A percentile compares a stretch with the other conserved stretches of the same genome.
These are phyloP conservation scores for Ocimum tenuiflorum DNA, from an alignment of 257 asterid genomes.

Conservation along the genomic window DNA sequence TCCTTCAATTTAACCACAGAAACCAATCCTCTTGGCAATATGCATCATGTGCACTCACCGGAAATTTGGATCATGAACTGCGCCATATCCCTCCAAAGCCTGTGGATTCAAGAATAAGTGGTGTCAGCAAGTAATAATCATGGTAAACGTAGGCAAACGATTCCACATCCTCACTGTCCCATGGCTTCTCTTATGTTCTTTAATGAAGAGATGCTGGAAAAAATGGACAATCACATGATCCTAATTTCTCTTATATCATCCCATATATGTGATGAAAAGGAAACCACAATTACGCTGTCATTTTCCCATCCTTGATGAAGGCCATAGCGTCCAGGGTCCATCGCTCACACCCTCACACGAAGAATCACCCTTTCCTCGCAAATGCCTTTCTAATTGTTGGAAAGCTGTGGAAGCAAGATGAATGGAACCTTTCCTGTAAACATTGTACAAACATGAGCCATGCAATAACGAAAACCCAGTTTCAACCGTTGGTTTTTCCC, in stretches of 20 bases:
- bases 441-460: conserved; percentile 62
- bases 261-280: conserved; percentile 96
- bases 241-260: conserved; percentile 82
- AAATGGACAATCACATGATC: conserved; percentile 78
- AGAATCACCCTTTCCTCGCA: conserved; percentile 43
- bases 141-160: conserved; percentile 83
- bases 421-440: conserved; percentile 73
- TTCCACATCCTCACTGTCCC: conserved; percentile 99
- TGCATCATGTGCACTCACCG: conserved; percentile 72
- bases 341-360: conserved; percentile 46
- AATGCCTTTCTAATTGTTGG: conserved; percentile 48
- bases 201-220: conserved; percentile 79
- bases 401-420: conserved; percentile 59
- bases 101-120: conserved; percentile 99
- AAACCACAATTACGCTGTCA: conserved; percentile 99
- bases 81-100: conserved; percentile 98
- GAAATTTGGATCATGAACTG: conserved; percentile 64
- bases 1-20: conserved; percentile 16
- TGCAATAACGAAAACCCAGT: conserved; percentile 39
- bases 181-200: conserved; percentile 83
- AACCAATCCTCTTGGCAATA: conserved; percentile 25
- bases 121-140: conserved; percentile 92
- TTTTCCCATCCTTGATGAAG: conserved; percentile 99
- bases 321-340: conserved; percentile 98
- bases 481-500: conserved; percentile 42